Evolutionary conservation across 23 red algal genomes (phyloP), one percentile per base, ranked within the genome.

Genomic region (Gracilariopsis chorda): DNA sequence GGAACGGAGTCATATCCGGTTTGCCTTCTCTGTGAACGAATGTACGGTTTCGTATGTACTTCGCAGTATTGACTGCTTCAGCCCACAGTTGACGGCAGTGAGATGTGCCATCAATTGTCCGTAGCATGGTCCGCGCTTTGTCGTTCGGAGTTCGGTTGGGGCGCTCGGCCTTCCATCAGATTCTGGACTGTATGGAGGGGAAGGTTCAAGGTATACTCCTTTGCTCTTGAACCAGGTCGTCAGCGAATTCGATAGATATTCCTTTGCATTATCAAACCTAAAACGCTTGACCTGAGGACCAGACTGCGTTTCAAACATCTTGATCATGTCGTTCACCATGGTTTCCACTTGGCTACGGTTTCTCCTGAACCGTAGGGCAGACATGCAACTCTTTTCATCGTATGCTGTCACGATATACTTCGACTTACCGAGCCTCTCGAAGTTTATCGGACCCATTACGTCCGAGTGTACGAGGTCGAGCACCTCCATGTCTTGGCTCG

Each of bases 121-220:
- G 23, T 14, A 71, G 21, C 73, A 91, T 80, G 2, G 71, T 56
- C 1, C 72, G 27, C 48, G 87, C 59, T 73, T 53, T 65, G 39
- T 92, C 89, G 21, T 42, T 53, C 32, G 75, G 28, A 2, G 77
- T 92, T 6, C 89, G 6, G 63, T 92, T 92, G 4, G 55, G 19
- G 11, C 58, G 59, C 39, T 92, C 89, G 11, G 56, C 78, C 7
- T 34, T 23, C 89, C 89, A 17, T 92, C 84, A 2, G 25, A 63
- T 48, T 92, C 40, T 55, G 89, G 77, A 16, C 46, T 56, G 60
- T 84, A 92, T 21, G 60, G 1, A 0, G 59, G 59, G 23, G 59
- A 7, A 3, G 21, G 59, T 64, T 25, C 59, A 7, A 25, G 7
- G 19, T 11, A 30, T 3, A 64, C 3, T 12, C 59, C 23, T n/a